Conservation (phyloP, 768 basidiomycete species). For the Rhodotorula babjevae region DNA sequence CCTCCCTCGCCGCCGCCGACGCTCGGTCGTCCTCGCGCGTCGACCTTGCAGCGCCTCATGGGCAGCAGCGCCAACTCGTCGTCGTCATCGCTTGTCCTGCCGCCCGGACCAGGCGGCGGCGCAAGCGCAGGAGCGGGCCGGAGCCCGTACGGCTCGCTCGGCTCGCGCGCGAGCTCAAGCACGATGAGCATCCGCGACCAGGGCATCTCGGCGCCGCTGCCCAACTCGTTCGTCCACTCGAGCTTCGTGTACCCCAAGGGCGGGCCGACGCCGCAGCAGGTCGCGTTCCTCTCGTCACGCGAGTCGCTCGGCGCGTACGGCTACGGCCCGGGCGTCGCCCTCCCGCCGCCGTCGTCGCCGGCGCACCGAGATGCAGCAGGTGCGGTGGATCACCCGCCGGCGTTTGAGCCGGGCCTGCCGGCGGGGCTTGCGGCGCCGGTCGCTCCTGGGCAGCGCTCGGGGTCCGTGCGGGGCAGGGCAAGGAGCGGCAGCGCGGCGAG, state of each 20-base stretch:
- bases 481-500: constrained; percentile 8
- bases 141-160: constrained; percentile 29
- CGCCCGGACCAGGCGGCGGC: not conserved
- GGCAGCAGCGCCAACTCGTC: not conserved
- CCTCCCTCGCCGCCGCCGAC: not conserved
- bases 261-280: constrained; percentile 32
- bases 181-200: constrained; percentile 11
- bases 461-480: not conserved
- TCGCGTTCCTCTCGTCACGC: constrained; percentile 34
- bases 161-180: constrained; percentile 6
- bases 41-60: constrained; percentile 21
- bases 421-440: not conserved
- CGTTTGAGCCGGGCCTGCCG: not conserved
- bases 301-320: constrained; percentile 38
- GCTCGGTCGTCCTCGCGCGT: constrained; percentile 4
- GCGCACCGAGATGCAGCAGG: not conserved
- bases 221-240: constrained; percentile 31
- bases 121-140: not conserved
- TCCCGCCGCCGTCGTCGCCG: not conserved
- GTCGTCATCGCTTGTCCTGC: not conserved
- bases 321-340: constrained; percentile 9
- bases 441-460: not conserved
- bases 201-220: constrained; percentile 33
- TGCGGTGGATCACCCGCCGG: not conserved
- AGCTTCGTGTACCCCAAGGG: constrained; percentile 29